phyloP scores from a whole-genome alignment of 768 basidiomycete genomes.

The Calocybe cyanea region DNA sequence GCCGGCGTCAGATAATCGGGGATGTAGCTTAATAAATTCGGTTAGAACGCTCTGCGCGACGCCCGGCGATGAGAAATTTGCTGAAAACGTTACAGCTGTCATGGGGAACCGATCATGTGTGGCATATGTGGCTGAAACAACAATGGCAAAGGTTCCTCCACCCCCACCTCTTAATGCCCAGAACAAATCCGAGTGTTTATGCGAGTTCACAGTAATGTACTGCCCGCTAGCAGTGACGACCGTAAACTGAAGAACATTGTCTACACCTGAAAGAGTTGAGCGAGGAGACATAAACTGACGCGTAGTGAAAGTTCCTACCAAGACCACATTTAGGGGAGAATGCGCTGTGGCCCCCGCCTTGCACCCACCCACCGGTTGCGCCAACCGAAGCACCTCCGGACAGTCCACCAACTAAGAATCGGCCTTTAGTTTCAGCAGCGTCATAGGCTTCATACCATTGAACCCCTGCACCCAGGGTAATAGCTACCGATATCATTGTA shows the following conservation, averaged over 20 bases:
- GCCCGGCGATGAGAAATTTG: slow-evolving; percentile 28
- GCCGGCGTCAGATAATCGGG: slow-evolving; percentile 33
- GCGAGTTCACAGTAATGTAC: slow-evolving; percentile 33
- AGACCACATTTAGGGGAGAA: slow-evolving; percentile 38
- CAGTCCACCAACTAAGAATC: slow-evolving; percentile 43
- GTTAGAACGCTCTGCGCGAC: slow-evolving; percentile 26
- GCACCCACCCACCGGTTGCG: slow-evolving; percentile 44
- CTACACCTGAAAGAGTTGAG: slow-evolving; percentile 33
- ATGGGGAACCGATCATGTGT: slow-evolving; percentile 36
- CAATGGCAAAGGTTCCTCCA: slow-evolving; percentile 45
- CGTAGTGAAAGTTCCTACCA: no score
- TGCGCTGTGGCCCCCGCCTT: slow-evolving; percentile 44
- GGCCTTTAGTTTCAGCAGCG: slow-evolving; percentile 32
- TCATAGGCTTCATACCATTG: slow-evolving; percentile 42
- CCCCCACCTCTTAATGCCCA: slow-evolving; percentile 53
- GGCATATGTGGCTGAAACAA: slow-evolving; percentile 43
- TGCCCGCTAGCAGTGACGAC: slow-evolving; percentile 40
- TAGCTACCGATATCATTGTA: slow-evolving; percentile 9
- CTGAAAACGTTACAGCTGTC: slow-evolving; percentile 22
- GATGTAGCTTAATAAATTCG: slow-evolving; percentile 30
- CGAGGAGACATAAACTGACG: neutral
- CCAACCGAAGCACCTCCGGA: slow-evolving; percentile 38
- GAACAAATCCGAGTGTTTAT: slow-evolving; percentile 42
- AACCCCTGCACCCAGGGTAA: slow-evolving; percentile 38
- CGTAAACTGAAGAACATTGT: slow-evolving; percentile 43